Evolutionary conservation across 176 grass and related monocot species (phyloP), one percentile per base, ranked within the genome.

Genomic region (Ensete glaucum): DNA sequence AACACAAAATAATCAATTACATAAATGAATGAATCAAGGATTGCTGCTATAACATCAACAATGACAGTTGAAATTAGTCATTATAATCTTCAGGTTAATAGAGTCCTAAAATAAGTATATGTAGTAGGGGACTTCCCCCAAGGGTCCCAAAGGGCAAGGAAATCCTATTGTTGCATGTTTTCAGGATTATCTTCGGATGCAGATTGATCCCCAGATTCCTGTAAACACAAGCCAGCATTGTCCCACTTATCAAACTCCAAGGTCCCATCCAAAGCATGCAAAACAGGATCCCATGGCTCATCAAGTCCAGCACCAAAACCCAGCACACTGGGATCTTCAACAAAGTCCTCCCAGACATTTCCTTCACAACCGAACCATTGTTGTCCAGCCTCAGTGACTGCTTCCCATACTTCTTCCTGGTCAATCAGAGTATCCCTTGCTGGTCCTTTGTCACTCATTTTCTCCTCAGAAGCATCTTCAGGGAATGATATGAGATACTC

Each of bases 281-380:
- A 85, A 79, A 85, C 82, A 21, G 85, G 77, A 14, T 93, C 87
- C 90, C 87, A 89, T n/a, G 82, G 78, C 17, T 51, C 64, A 16
- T 79, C 84, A 62, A 65, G 56, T 60, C 67, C 82, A 66, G 55
- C 77, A 24, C 26, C 59, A 9, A 78, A 64, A 8, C 82, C 83
- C 17, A 76, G 80, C 58, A 73, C 59, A 34, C 54, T 62, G 26
- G 69, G 51, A 65, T 85, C 85, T 11, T 27, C 70, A 72, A 17
- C 49, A 69, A 72, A 49, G 26, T 26, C 80, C 57, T 77, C 25
- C 74, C 76, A 81, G 8, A 25, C 53, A 82, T 84, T 64, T 7
- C 82, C 71, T 65, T 48, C 63, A 50, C 6, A 80, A 69, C 73
- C 53, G 57, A 71, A 71, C 56, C 76, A 82, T 16, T 73, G 78